Conservation (phyloP, 2,329 filamentous ascomycete species). For the Monosporascus sp. region DNA sequence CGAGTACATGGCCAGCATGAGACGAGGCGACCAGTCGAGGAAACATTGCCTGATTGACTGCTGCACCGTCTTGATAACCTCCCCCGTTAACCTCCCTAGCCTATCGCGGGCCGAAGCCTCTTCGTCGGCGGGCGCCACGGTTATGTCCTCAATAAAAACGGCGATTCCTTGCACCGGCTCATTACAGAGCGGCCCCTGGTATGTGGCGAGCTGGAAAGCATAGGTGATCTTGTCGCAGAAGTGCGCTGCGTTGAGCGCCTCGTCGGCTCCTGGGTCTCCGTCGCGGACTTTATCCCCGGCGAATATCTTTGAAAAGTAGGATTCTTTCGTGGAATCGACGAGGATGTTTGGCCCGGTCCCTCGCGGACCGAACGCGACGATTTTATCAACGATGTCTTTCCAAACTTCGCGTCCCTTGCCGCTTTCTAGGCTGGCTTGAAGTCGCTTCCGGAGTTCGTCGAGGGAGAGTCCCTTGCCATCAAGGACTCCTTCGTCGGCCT, state of each 20-base stretch:
- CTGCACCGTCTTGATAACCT: slow-evolving; percentile 85
- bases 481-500: slow-evolving; percentile 52
- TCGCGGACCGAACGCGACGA: slow-evolving; percentile 85
- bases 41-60: slow-evolving; percentile 80
- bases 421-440: slow-evolving; percentile 63
- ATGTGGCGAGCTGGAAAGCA: slow-evolving; percentile 87
- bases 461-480: slow-evolving; percentile 61
- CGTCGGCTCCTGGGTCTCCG: slow-evolving; percentile 35
- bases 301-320: slow-evolving; percentile 66
- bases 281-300: slow-evolving; percentile 28
- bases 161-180: slow-evolving; percentile 92
- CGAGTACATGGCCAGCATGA: slow-evolving; percentile 95
- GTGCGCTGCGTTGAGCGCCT: slow-evolving; percentile 56
- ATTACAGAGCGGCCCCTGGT: slow-evolving; percentile 83
- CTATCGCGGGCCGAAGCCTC: slow-evolving; percentile 55
- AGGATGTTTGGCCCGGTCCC: slow-evolving; percentile 84
- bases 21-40: slow-evolving; percentile 91
- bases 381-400: slow-evolving; percentile 70
- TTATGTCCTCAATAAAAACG: slow-evolving; percentile 79
- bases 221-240: slow-evolving; percentile 88
- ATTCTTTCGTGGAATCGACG: slow-evolving; percentile 71
- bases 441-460: slow-evolving; percentile 70
- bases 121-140: slow-evolving; percentile 51
- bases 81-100: slow-evolving; percentile 78
- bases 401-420: slow-evolving; percentile 72